Base-by-base conservation (phyloP, 75 land plant species). In the Sequoiadendron giganteum region DNA sequence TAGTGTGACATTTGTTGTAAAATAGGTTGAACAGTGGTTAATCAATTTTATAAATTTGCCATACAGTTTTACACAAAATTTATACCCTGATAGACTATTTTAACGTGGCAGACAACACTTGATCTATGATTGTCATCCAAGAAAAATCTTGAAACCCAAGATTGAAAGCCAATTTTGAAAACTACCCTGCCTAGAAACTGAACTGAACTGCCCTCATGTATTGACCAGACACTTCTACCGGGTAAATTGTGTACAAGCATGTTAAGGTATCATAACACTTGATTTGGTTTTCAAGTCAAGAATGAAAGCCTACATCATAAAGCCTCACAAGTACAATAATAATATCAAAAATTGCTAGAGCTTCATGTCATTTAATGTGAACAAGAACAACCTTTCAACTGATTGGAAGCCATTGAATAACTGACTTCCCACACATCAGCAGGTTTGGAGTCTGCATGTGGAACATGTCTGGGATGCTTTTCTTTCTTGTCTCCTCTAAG, bases 401-500 rank as follows among this genome's bases (percentile, higher is more conserved):
- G 75, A 40, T 85, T 76, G 85, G 92, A 84, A 11, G 99, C 95
- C 85, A 86, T 30, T 78, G 88, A 91, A 88, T 92, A 94, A 87
- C 99, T 98, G 18, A 73, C 83, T 47, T 94, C 95, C 99, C 99
- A 98, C 0, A 88, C 90, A 88, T 98, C 95, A 0, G 87, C 70
- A 28, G 93, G 88, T 16, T 78, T 88, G 7, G 95, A 91, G 52
- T 93, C 87, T 42, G 93, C 91, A 89, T 97, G 99, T 54, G 99
- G 99, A 18, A 94, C 91, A 87, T 98, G 99, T 1, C 92, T 91
- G 13, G 99, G 99, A 87, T 98, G 99, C 89, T 98, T 98, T 88
- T 98, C 99, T 87, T 92, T 92, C 88, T 98, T 96, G 92, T 98
- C 99, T 16, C 99, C 99, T 92, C 92, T 94, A 7, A 96, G 87